Conservation (phyloP, 2,329 filamentous ascomycete species). For the Aspergillus hortae region DNA sequence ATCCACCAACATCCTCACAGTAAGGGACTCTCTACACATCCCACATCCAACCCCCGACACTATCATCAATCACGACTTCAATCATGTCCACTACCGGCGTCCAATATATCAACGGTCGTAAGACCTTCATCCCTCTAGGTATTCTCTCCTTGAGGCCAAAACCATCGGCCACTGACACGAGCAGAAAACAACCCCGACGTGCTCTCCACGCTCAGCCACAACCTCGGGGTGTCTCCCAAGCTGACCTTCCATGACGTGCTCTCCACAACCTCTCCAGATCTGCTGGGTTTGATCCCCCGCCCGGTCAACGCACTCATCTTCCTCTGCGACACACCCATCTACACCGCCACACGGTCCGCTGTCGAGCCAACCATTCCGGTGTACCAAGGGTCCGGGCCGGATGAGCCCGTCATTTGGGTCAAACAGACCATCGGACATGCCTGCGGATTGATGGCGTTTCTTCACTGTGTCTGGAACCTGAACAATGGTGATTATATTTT, state of each 20-base stretch:
- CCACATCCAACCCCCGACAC: neutral
- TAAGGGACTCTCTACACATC: neutral
- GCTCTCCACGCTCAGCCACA: constrained; percentile 47
- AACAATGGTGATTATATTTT: constrained; percentile 38
- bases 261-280: constrained; percentile 47
- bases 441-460: constrained; percentile 56
- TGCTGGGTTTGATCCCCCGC: constrained; percentile 43
- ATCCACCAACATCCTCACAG: neutral
- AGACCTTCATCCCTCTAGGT: constrained; percentile 34
- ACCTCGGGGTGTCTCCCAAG: constrained; percentile 46
- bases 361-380: constrained; percentile 39
- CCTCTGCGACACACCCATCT: constrained; percentile 47
- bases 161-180: constrained; percentile 12
- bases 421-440: constrained; percentile 57
- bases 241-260: constrained; percentile 55
- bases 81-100: constrained; percentile 11
- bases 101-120: constrained; percentile 25
- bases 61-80: neutral
- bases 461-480: constrained; percentile 54
- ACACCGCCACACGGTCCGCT: constrained; percentile 37
- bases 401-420: constrained; percentile 57
- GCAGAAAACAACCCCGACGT: constrained; percentile 56
- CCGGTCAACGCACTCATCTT: constrained; percentile 54
- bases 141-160: neutral
- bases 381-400: constrained; percentile 46